A percentile compares a stretch with the other conserved stretches of the same genome.
Conservation (phyloP, 2,329 filamentous ascomycete genomes). For the Alternaria triticimaculans region DNA sequence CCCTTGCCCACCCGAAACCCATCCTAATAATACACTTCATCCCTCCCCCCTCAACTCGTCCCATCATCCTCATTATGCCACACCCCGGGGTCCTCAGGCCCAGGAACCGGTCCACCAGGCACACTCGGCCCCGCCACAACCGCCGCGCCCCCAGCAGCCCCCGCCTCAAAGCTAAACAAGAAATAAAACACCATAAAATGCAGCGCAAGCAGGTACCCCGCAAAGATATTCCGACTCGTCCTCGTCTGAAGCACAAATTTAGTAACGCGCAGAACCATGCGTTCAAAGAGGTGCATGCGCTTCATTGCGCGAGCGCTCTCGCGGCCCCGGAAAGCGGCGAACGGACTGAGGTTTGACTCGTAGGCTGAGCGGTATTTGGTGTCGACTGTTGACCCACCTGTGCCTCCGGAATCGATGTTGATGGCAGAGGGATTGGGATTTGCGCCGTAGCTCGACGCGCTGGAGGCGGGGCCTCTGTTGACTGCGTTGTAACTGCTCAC, state of each 20-base stretch:
- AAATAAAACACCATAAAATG: constrained; percentile 87
- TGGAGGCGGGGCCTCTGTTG: constrained; percentile 68
- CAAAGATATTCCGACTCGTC: constrained; percentile 91
- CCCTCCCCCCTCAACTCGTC: constrained; percentile 8
- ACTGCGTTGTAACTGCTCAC: constrained; percentile 89
- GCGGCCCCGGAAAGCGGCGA: constrained; percentile 92
- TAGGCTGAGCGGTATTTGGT: constrained; percentile 87
- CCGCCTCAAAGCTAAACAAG: constrained; percentile 79
- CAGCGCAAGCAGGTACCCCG: constrained; percentile 85
- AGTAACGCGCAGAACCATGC: constrained; percentile 88
- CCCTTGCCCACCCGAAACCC: neutral
- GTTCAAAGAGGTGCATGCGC: constrained; percentile 89
- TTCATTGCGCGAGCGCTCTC: constrained; percentile 91
- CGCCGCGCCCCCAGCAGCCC: constrained; percentile 28
- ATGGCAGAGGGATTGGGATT: constrained; percentile 79
- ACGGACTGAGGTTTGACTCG: constrained; percentile 93
- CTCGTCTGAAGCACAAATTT: constrained; percentile 89
- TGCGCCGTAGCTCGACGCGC: constrained; percentile 65
- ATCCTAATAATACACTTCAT: constrained; percentile 2
- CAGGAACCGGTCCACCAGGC: constrained; percentile 22
- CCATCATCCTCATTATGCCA: constrained; percentile 48
- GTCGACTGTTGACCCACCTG: constrained; percentile 54
- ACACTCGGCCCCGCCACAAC: constrained; percentile 39
- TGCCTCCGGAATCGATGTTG: constrained; percentile 55
- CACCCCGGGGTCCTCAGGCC: constrained; percentile 28